These are phyloP conservation scores for Alternaria alternata DNA, from an alignment of 2,329 filamentous ascomycete species.

Conservation along the genomic window DNA sequence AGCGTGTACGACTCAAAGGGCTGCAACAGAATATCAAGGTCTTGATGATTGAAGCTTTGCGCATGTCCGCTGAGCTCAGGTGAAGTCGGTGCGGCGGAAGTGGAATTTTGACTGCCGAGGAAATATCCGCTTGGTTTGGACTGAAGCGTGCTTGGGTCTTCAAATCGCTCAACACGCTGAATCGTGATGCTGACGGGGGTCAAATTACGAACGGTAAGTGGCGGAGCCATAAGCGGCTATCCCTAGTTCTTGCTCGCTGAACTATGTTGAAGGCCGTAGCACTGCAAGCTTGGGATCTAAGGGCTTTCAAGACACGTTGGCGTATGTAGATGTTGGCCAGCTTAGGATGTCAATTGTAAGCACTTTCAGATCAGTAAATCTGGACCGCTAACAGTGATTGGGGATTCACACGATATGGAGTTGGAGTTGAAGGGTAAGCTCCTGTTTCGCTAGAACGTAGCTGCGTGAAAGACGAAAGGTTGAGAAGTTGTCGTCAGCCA, in stretches of 20 bases:
- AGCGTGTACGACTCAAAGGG: slow-evolving; percentile 74
- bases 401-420: background rate
- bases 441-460: background rate
- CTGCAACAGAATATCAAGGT: slow-evolving; percentile 69
- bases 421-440: background rate
- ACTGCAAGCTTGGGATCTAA: background rate
- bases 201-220: slow-evolving; percentile 81
- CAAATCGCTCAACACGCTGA: slow-evolving; percentile 76
- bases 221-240: slow-evolving; percentile 33
- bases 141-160: slow-evolving; percentile 58
- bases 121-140: slow-evolving; percentile 44
- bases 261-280: background rate
- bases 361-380: background rate
- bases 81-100: slow-evolving; percentile 46
- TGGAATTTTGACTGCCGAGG: slow-evolving; percentile 36
- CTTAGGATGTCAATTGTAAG: background rate
- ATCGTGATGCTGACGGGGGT: slow-evolving; percentile 77
- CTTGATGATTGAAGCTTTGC: slow-evolving; percentile 67
- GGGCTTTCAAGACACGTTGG: background rate
- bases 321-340: background rate
- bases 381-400: background rate
- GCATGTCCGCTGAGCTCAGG: slow-evolving; percentile 62
- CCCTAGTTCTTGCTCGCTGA: background rate
- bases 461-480: background rate
- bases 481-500: slow-evolving; percentile 8